phyloP scores from a whole-genome alignment of 1,284 basidiomycete species.

The Cerrena zonata region DNA sequence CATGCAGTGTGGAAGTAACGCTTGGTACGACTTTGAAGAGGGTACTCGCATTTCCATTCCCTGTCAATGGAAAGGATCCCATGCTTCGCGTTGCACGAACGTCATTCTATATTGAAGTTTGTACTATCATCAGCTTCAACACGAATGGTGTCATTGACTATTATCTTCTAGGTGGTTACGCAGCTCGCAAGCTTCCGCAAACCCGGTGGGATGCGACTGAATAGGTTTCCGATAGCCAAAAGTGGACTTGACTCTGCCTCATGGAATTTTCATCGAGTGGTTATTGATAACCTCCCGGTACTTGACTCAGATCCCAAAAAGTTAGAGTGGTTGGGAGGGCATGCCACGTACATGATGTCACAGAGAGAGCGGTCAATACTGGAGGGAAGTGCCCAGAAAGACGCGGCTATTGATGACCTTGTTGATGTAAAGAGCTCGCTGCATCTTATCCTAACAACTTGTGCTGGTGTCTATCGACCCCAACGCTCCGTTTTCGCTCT shows the following conservation, averaged over 20 bases:
- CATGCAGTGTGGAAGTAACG: constrained; percentile 25
- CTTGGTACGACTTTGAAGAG: constrained; percentile 22
- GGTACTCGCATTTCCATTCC: constrained; percentile 30
- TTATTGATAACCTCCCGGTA: constrained; percentile 32
- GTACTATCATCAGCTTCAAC: background rate
- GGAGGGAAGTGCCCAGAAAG: constrained; percentile 12
- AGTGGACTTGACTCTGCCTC: constrained; percentile 17
- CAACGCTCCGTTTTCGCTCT: constrained; percentile 27
- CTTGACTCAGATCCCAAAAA: constrained; percentile 18
- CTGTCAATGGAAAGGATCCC: constrained; percentile 25
- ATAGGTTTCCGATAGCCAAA: background rate
- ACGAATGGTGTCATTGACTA: constrained; percentile 12
- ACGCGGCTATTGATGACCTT: constrained; percentile 18
- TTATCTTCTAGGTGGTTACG: constrained; percentile 23
- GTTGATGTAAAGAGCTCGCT: constrained; percentile 30
- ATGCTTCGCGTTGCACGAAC: constrained; percentile 45
- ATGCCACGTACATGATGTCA: constrained; percentile 28
- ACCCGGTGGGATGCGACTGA: constrained; percentile 3
- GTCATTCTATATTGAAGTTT: constrained; percentile 49
- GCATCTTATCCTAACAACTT: constrained; percentile 25
- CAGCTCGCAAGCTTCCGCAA: constrained; percentile 28
- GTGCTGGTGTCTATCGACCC: constrained; percentile 16
- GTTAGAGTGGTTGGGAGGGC: constrained; percentile 27
- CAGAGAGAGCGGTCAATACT: constrained; percentile 19
- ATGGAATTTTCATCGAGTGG: constrained; percentile 39